A percentile compares a stretch with the other conserved stretches of the same genome.
Evolutionary conservation across 2,329 filamentous ascomycete species (phyloP).

Genomic region (Fusarium papillatum): DNA sequence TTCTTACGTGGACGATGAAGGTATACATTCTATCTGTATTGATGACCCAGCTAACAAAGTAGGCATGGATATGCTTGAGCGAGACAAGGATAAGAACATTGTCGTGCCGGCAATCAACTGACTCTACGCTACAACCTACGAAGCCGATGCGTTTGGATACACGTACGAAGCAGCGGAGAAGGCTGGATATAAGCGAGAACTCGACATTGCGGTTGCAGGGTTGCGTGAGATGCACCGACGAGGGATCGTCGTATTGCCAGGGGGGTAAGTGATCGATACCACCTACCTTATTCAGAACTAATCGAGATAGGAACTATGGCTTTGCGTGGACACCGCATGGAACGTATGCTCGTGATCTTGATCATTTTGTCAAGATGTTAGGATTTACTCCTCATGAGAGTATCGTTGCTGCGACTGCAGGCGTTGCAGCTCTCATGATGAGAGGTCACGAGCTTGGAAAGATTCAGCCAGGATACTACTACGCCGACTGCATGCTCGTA

Average conservation of each 20-base stretch:
- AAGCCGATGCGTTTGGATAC: slow-evolving; percentile 24
- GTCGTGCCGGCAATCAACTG: slow-evolving; percentile 26
- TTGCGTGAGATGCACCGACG: slow-evolving; percentile 28
- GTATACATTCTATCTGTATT: background rate
- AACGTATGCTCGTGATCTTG: slow-evolving; percentile 25
- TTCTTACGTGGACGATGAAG: slow-evolving; percentile 28
- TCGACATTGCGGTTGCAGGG: slow-evolving; percentile 15
- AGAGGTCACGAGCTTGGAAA: background rate
- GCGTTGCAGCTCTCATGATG: background rate
- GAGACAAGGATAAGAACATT: slow-evolving; percentile 6
- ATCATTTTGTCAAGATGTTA: slow-evolving; percentile 31
- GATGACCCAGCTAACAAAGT: background rate
- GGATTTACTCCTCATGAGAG: slow-evolving; percentile 7
- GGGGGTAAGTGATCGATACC: slow-evolving; percentile 8
- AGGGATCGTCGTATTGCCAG: slow-evolving; percentile 25
- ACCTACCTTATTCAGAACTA: background rate
- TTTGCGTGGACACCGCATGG: slow-evolving; percentile 28
- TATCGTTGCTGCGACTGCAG: background rate
- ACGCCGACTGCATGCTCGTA: background rate
- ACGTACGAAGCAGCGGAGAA: slow-evolving; percentile 14
- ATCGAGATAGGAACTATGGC: slow-evolving; percentile 11
- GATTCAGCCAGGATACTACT: background rate
- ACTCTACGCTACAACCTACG: slow-evolving; percentile 25
- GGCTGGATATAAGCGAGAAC: slow-evolving; percentile 21
- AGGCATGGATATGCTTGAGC: slow-evolving; percentile 10